Base-by-base conservation (phyloP, 2,329 filamentous ascomycete species). In the Leptodontidium sp. region DNA sequence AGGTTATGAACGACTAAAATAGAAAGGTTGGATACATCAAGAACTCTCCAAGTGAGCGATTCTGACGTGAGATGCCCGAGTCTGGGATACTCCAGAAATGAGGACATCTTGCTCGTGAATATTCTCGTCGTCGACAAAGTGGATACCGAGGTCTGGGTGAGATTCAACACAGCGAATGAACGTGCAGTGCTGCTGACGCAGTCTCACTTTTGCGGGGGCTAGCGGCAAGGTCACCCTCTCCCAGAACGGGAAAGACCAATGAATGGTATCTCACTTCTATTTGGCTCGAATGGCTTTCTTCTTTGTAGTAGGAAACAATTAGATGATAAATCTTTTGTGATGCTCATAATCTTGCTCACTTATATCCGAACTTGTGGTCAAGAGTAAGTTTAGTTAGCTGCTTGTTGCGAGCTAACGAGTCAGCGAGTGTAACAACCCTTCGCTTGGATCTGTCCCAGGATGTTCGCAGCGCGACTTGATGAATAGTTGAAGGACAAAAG, bases 91-190 rank as follows among this genome's bases (percentile, higher is more conserved):
- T 52, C 24, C 15, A 7, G 50, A 53, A 4, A 32, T 32, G 50
- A 53, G 29, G 11, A 11, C 24, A 53, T 29, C 50, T 53, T 17
- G 24, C 11, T 11, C 57, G 21, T 45, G 57, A 24, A 14, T 45
- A 8, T 59, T 40, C n/a, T 26, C 24, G 57, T 40, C 55, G 55
- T 58, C 21, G n/a, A 26, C 43, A 11, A 26, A 6, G 57, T 45
- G 57, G 57, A 43, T n/a, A 43, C 57, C 35, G 38, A 59, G 52
- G 52, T 55, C 52, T 29, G 52, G 6, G 29, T 35, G 29, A 35
- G 26, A n/a, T 35, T 26, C 52, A 12, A 55, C 14, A 8, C 57
- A 59, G 57, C 57, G 38, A 59, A 59, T 59, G 38, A 59, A 29
- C 24, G 2, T 55, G 26, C 8, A 55, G 15, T 9, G 29, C 38